These are phyloP conservation scores for Helminthosporium solani DNA, from an alignment of 2,329 filamentous ascomycete genomes.

Conservation along the genomic window DNA sequence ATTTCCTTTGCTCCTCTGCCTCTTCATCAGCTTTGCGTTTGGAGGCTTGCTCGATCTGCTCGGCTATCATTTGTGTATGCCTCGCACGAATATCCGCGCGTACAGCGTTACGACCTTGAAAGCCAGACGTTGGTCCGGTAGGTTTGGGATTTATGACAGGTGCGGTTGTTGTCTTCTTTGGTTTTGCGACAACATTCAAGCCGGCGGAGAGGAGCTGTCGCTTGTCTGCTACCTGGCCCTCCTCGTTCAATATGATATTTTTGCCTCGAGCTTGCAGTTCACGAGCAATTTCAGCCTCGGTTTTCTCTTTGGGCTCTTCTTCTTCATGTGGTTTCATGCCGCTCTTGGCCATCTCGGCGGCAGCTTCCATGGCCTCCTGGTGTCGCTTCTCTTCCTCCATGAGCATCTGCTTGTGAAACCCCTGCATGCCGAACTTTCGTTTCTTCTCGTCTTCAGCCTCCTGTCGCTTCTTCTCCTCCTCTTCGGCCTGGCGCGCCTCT, in stretches of 20 bases:
- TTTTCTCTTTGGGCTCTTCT: conserved; percentile 51
- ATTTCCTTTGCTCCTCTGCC: conserved; percentile 63
- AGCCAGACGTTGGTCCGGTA: conserved; percentile 18
- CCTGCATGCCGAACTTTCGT: conserved; percentile 69
- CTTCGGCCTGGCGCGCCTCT: conserved; percentile 68
- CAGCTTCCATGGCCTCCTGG: conserved; percentile 67
- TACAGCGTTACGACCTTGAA: conserved; percentile 43
- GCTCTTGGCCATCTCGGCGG: conserved; percentile 46
- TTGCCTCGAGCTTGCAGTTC: conserved; percentile 65
- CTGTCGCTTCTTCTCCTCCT: conserved; percentile 67
- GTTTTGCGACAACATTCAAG: conserved; percentile 69
- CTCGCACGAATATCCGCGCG: conserved; percentile 71
- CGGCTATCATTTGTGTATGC: conserved; percentile 76
- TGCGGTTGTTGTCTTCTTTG: conserved; percentile 48
- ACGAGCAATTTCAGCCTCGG: conserved; percentile 63
- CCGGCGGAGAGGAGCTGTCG: conserved; percentile 75
- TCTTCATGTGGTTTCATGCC: conserved; percentile 38
- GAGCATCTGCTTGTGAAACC: conserved; percentile 74
- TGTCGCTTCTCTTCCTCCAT: conserved; percentile 70
- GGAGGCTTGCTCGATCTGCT: conserved; percentile 70
- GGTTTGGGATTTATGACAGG: conserved; percentile 16
- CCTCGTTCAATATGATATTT: conserved; percentile 73
- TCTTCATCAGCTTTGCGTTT: conserved; percentile 71
- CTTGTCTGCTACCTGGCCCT: conserved; percentile 81
- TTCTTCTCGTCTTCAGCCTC: conserved; percentile 67